Base-by-base conservation (phyloP, 345 rosid species). In the Gossypium bickii region DNA sequence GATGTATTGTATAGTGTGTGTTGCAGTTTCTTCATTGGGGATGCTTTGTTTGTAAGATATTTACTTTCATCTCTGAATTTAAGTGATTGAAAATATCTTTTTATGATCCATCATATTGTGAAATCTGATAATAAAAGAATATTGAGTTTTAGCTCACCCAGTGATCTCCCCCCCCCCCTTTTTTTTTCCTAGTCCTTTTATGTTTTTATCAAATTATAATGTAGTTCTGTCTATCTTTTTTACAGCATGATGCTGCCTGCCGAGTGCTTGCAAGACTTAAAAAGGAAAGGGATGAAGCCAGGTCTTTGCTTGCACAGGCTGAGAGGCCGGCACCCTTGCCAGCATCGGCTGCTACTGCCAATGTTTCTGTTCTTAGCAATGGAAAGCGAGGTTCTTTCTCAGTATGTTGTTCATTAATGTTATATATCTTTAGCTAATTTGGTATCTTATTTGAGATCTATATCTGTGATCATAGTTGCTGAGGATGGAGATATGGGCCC, bases 221-320 rank as follows among this genome's bases (percentile, higher is more conserved):
- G 7, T 34, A 34, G 7, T 34, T 34, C 41, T 34, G 41, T 34
- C 7, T 34, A 27, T 67, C 57, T 47, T 15, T 56, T 62, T 82
- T 69, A 78, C 88, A 94, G 98, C 98, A 88, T 84, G 98, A 92
- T 86, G 97, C 97, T 79, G 97, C 98, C 61, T 94, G 98, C 85
- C 97, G 97, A 18, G 98, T 94, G 74, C 92, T 92, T 86, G 98
- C 98, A 57, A 91, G 98, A 79, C 92, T 94, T 71, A 92, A 84
- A 75, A 94, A 89, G 79, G 98, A 94, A 85, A 87, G 94, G 79
- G 94, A 94, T 78, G 98, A 94, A 78, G 90, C 94, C 27, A 86
- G 87, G 75, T 81, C 90, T 44, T 87, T 94, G 68, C 98, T 94
- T 81, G 83, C 93, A 67, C 85, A 87, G 73, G 87, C 90, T 13